Evolutionary conservation across 2,329 filamentous ascomycete genomes (phyloP).

Genomic region (Alternaria brassicae): DNA sequence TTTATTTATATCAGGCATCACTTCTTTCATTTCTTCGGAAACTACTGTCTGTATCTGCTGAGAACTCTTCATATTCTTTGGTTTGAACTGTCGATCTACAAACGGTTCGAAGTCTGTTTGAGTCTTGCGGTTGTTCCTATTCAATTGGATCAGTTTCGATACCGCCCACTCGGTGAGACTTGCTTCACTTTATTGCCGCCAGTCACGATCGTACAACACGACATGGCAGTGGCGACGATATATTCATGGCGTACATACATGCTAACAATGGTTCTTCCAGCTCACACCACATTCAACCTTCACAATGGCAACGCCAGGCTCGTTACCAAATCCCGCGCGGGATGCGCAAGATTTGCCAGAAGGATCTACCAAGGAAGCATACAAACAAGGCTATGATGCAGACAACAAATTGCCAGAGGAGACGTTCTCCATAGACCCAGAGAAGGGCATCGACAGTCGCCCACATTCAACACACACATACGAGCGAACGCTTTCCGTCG

Average conservation of each 20-base stretch:
- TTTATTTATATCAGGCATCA: neutral
- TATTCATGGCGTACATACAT: neutral
- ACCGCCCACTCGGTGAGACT: conserved; percentile 11
- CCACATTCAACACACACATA: conserved; percentile 36
- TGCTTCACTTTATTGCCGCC: neutral
- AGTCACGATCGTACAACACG: neutral
- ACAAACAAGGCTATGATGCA: conserved; percentile 38
- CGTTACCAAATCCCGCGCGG: conserved; percentile 23
- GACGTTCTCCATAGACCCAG: conserved; percentile 29
- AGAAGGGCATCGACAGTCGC: conserved; percentile 36
- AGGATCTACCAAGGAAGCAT: conserved; percentile 32
- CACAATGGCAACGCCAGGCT: conserved; percentile 35
- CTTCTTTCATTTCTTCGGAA: neutral
- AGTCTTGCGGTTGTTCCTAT: neutral
- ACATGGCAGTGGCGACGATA: neutral
- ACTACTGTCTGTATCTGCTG: neutral
- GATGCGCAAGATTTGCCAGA: conserved; percentile 29
- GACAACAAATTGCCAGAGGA: conserved; percentile 23
- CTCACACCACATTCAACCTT: conserved; percentile 3
- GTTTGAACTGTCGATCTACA: neutral
- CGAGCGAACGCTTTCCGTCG: conserved; percentile 30
- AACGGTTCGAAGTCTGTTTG: neutral
- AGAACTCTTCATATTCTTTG: neutral
- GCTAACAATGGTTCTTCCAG: conserved; percentile 11
- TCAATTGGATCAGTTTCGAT: neutral